phyloP scores from a whole-genome alignment of 202 grass and related monocot species.

The Miscanthus sacchariflorus region DNA sequence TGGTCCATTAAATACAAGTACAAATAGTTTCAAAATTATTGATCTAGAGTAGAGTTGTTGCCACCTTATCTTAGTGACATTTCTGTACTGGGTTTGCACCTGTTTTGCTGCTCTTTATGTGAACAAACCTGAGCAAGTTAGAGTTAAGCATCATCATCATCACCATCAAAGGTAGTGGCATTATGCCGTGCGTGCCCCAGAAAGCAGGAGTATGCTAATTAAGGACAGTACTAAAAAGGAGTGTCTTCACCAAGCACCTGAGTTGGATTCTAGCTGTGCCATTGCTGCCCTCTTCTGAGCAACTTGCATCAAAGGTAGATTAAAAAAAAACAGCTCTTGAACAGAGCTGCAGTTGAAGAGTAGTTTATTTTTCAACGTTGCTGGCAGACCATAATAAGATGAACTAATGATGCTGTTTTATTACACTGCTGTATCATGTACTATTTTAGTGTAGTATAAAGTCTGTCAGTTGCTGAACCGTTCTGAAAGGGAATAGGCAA shows the following conservation, averaged over 20 bases:
- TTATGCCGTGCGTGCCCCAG: not conserved
- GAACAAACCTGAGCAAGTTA: not conserved
- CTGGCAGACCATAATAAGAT: not conserved
- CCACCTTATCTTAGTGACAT: not conserved
- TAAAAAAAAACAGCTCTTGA: not conserved
- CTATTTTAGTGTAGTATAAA: not conserved
- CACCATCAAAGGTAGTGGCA: not conserved
- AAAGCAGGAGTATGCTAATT: not conserved
- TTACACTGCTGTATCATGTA: not conserved
- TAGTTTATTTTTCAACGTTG: not conserved
- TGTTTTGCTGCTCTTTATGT: not conserved
- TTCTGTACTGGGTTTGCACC: not conserved
- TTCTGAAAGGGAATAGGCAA: not conserved
- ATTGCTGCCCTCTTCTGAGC: slow-evolving; percentile 37
- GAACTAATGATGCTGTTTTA: slow-evolving; percentile 7
- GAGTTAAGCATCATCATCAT: slow-evolving; percentile 17
- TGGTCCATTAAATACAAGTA: not conserved
- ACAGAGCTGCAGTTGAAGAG: not conserved
- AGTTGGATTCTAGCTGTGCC: slow-evolving; percentile 53
- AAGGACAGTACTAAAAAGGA: slow-evolving; percentile 1
- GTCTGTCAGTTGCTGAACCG: slow-evolving; percentile 31
- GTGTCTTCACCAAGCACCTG: slow-evolving; percentile 32
- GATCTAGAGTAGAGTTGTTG: not conserved
- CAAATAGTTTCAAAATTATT: not conserved
- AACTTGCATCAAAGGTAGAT: slow-evolving; percentile 20